A percentile compares a stretch with the other conserved stretches of the same genome.
phyloP scores from a whole-genome alignment of 805 yeast genomes.

The Myxozyma neglecta region DNA sequence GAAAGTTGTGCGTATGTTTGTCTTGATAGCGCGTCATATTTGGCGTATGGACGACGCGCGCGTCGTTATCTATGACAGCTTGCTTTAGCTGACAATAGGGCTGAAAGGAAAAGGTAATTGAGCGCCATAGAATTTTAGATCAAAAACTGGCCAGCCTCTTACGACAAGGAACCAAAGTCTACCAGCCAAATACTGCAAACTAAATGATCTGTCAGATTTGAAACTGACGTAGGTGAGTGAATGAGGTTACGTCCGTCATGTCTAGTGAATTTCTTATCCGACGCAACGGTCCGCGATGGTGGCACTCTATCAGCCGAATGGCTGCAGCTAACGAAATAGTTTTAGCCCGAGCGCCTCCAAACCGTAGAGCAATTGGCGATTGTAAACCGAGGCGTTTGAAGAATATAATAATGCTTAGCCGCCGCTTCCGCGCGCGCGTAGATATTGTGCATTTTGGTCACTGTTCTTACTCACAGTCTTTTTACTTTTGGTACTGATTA shows the following conservation, averaged over 20 bases:
- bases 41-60: too few species aligned
- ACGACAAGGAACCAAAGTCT: too few species aligned
- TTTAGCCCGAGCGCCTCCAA: constrained; percentile 1
- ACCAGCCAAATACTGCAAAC: too few species aligned
- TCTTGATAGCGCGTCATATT: too few species aligned
- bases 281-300: not conserved
- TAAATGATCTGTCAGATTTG: not conserved
- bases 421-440: not conserved
- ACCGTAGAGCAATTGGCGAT: not conserved
- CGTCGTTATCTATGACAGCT: too few species aligned
- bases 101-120: too few species aligned
- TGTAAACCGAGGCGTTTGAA: not conserved
- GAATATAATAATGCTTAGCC: not conserved
- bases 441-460: not conserved
- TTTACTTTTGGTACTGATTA: too few species aligned
- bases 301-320: not conserved
- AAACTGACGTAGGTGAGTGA: not conserved
- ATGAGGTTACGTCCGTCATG: not conserved
- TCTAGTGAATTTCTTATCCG: constrained; percentile 5
- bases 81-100: too few species aligned
- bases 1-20: too few species aligned
- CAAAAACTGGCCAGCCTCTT: too few species aligned
- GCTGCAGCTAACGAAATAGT: not conserved
- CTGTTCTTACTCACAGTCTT: too few species aligned
- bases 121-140: too few species aligned